Conservation (phyloP, 208 protist species). For the Trypanosomatidae sp. region DNA sequence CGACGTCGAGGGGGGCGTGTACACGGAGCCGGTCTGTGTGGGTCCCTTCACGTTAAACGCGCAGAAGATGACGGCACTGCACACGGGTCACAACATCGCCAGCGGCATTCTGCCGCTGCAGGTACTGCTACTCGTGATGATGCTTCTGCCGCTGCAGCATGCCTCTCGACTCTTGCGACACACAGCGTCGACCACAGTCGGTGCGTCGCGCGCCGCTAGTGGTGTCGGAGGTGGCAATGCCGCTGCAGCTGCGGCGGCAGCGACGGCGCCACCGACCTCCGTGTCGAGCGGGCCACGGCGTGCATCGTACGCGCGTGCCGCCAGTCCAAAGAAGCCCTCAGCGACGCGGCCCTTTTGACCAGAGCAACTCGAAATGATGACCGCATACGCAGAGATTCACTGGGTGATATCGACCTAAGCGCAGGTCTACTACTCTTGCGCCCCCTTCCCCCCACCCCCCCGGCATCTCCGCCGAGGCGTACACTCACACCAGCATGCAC, state of each 20-base stretch:
- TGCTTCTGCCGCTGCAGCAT: conserved; percentile 36
- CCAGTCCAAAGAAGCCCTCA: not conserved
- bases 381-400: not conserved
- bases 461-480: not conserved
- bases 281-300: conserved; percentile 6
- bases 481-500: not conserved
- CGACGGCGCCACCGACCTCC: conserved; percentile 1
- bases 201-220: not conserved
- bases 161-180: conserved; percentile 13
- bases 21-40: conserved; percentile 39
- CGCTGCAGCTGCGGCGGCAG: not conserved
- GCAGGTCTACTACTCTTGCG: not conserved
- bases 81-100: conserved; percentile 69
- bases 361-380: not conserved
- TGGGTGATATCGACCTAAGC: not conserved
- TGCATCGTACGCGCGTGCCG: conserved; percentile 26
- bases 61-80: conserved; percentile 56
- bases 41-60: conserved; percentile 46
- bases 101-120: conserved; percentile 66
- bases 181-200: not conserved
- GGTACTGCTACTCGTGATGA: conserved; percentile 43
- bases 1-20: conserved; percentile 40
- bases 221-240: not conserved
- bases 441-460: not conserved
- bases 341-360: not conserved